Conservation (phyloP, 768 basidiomycete genomes). For the Mycena floridula region DNA sequence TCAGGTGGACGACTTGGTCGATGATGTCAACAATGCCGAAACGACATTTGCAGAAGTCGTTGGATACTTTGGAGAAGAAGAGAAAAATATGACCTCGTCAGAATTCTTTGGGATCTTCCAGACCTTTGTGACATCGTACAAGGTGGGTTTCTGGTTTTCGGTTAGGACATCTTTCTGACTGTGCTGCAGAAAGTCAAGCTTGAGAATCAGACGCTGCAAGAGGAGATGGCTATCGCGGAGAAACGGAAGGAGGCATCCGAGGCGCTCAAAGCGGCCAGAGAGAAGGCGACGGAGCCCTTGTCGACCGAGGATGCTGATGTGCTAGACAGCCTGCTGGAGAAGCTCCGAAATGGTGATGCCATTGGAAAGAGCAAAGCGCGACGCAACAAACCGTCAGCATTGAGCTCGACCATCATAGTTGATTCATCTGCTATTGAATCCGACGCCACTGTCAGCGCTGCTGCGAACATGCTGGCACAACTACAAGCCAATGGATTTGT, state of each 20-base stretch:
- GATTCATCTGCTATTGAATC: conserved; percentile 22
- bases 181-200: conserved; percentile 72
- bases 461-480: conserved; percentile 70
- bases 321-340: conserved; percentile 66
- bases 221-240: conserved; percentile 63
- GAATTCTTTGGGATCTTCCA: conserved; percentile 98
- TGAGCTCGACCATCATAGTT: conserved; percentile 26
- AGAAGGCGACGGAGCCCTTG: conserved; percentile 36
- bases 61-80: conserved; percentile 90
- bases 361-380: conserved; percentile 48
- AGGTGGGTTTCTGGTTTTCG: conserved; percentile 35
- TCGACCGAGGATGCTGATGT: conserved; percentile 51
- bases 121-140: conserved; percentile 92
- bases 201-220: conserved; percentile 70
- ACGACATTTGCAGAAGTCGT: conserved; percentile 80
- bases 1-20: conserved; percentile 76
- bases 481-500: conserved; percentile 68
- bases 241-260: conserved; percentile 65
- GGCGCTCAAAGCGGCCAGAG: conserved; percentile 50
- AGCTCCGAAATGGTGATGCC: conserved; percentile 65
- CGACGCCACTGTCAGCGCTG: conserved; percentile 45
- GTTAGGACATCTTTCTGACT: conserved; percentile 4
- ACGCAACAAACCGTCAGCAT: conserved; percentile 27
- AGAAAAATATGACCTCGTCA: conserved; percentile 74
- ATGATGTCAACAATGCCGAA: conserved; percentile 84